Conservation (phyloP, 2,329 filamentous ascomycete species). For the Paracamarosporium sp. region DNA sequence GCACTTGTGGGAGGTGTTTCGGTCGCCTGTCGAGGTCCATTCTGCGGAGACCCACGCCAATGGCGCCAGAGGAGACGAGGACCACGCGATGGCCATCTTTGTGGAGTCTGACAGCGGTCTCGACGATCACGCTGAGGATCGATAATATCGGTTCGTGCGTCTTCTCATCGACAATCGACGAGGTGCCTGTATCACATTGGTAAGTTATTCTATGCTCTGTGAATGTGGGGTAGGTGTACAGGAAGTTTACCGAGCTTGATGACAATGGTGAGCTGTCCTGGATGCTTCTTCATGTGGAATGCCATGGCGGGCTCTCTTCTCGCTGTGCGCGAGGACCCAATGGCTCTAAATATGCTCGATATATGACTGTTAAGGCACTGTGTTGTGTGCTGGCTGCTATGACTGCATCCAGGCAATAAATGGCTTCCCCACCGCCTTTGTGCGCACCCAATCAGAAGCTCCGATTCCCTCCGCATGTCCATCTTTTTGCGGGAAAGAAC, state of each 20-base stretch:
- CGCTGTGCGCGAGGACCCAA: background rate
- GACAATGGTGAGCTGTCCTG: slow-evolving; percentile 70
- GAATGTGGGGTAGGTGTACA: slow-evolving; percentile 29
- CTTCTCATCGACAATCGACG: slow-evolving; percentile 97
- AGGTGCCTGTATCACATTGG: slow-evolving; percentile 72
- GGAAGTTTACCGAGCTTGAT: slow-evolving; percentile 78
- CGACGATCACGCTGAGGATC: slow-evolving; percentile 89
- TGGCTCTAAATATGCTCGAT: background rate
- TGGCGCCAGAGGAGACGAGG: slow-evolving; percentile 95
- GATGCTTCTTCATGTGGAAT: slow-evolving; percentile 58
- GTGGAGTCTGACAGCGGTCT: slow-evolving; percentile 85
- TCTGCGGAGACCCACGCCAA: slow-evolving; percentile 87
- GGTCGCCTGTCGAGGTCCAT: slow-evolving; percentile 89
- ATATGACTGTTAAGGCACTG: background rate
- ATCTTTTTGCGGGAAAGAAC: slow-evolving; percentile 11
- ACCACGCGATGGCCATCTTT: slow-evolving; percentile 94
- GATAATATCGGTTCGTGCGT: slow-evolving; percentile 93
- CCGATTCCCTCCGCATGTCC: slow-evolving; percentile 18
- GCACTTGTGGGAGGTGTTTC: slow-evolving; percentile 87
- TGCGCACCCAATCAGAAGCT: slow-evolving; percentile 16
- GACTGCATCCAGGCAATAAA: slow-evolving; percentile 10
- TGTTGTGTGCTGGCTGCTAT: slow-evolving; percentile 1
- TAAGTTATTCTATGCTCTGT: slow-evolving; percentile 32
- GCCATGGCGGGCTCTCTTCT: slow-evolving; percentile 27
- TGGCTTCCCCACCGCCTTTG: slow-evolving; percentile 8